Base-by-base conservation (phyloP, 2,329 filamentous ascomycete genomes). In the Amesomyces nigricolor region DNA sequence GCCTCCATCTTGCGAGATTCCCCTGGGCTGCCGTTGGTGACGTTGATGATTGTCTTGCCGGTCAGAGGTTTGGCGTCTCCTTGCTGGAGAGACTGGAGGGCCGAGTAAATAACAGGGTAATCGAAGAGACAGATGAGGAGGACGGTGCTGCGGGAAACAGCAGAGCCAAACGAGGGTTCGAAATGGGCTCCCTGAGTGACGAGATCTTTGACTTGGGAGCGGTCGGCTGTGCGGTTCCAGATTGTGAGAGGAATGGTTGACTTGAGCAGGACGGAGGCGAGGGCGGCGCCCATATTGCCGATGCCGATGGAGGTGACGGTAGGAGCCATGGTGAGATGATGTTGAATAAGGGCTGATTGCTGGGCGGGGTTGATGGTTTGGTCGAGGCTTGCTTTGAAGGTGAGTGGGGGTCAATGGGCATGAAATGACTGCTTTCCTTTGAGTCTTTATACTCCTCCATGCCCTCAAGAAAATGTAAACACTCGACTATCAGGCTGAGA, bases 31-130 rank as follows among this genome's bases (percentile, higher is more conserved):
- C 63, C 63, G 58, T 66, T 67, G 54, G 64, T 67, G 29, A 68
- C 54, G 61, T 67, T 67, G 59, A 68, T 53, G 53, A 68, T 51
- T 0, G 58, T 63, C 51, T 67, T 67, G 40, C 57, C 61, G 2
- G 53, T 26, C 13, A 66, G 53, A 37, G 44, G 52, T 7, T 7
- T 51, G 38, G 35, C 47, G 30, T n/a, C 39, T 35, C 19, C 61
- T 40, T 22, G 8, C 2, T 5, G 2, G 19, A 66, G 50, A 35
- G 29, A 46, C 13, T 22, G 46, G 44, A 47, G 56, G 16, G 35
- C 47, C 32, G 37, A 57, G 42, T 19, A 54, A 30, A 67, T 55
- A 49, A 57, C 22, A 19, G 50, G 37, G 55, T 67, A 67, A 60
- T 66, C 62, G 39, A 67, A 51, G 39, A 67, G 54, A 48, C 64